Base-by-base conservation (phyloP, 192 early-diverging fungal genomes). In the Mortierella antarctica region DNA sequence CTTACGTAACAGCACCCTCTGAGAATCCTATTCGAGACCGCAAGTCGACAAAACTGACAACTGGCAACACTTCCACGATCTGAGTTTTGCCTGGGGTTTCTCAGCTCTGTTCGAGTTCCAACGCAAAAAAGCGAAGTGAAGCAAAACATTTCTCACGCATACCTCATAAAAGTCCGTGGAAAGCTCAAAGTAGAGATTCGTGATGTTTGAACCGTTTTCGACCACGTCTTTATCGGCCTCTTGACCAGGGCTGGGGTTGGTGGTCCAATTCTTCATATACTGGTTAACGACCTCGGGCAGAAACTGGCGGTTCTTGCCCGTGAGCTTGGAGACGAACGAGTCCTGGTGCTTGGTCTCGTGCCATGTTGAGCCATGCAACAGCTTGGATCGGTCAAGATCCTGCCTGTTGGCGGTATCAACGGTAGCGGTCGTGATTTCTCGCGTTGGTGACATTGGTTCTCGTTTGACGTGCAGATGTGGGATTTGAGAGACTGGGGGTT, bases 121-220 rank as follows among this genome's bases (percentile, higher is more conserved):
- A 56, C 39, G 0, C 21, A 41, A 57, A 15, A 42, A 56, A n/a
- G 0, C 21, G 20, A 57, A 15, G 18, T 15, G 15, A 69, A 7
- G 31, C 45, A 20, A 59, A 40, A 21, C 5, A 40, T 18, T 18
- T 47, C 45, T 47, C 54, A 51, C 9, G 44, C 57, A 15, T 67
- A 61, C 71, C 63, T 88, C 87, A 80, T 89, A 89, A 42, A 89
- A 89, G 44, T 89, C 88, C 20, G 88, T 89, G 41, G 86, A 86
- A 76, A 88, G 82, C 75, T 88, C 88, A 63, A 87, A 89, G 80
- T 88, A 89, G 4, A 86, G 83, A 83, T 89, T 89, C 70, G 86
- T 86, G 47, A 69, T 69, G n/a, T 51, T 57, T 14, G 67, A 6
- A 39, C 67, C 67, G 2, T 69, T 69, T 23, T 49, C 31, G 7